These are phyloP conservation scores for Colletotrichum lentis DNA, from an alignment of 2,329 filamentous ascomycete species.

Conservation along the genomic window DNA sequence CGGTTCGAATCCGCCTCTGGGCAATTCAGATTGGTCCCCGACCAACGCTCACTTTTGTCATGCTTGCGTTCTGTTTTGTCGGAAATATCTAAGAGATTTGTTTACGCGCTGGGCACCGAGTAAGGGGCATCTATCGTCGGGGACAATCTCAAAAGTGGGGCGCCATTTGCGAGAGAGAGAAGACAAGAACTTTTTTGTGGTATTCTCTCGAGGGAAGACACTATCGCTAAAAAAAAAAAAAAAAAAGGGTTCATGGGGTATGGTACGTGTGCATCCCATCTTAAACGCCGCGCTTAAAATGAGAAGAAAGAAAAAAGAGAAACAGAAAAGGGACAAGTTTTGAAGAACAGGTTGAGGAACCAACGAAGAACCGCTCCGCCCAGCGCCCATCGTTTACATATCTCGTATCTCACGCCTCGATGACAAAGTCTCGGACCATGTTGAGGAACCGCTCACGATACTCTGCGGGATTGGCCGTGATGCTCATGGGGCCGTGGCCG, in stretches of 20 bases:
- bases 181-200: neutral
- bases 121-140: too few species aligned
- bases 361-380: neutral
- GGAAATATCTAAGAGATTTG: neutral
- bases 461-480: conserved; percentile 73
- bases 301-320: neutral
- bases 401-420: conserved; percentile 46
- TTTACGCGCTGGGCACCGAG: too few species aligned
- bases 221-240: neutral
- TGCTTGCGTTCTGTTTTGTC: too few species aligned
- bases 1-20: conserved; percentile 13
- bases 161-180: neutral
- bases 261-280: neutral
- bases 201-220: neutral
- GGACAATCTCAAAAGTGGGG: neutral
- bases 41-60: neutral
- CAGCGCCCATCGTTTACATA: neutral
- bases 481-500: conserved; percentile 75
- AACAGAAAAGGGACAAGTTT: too few species aligned
- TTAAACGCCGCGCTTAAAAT: conserved; percentile 6
- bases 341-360: neutral
- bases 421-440: conserved; percentile 57
- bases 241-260: neutral
- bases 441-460: conserved; percentile 65
- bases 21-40: neutral